Percentiles rank a stretch among this genome's conserved stretches.
phyloP scores from a whole-genome alignment of 2,329 filamentous ascomycete species.

The Xylaria sp. region DNA sequence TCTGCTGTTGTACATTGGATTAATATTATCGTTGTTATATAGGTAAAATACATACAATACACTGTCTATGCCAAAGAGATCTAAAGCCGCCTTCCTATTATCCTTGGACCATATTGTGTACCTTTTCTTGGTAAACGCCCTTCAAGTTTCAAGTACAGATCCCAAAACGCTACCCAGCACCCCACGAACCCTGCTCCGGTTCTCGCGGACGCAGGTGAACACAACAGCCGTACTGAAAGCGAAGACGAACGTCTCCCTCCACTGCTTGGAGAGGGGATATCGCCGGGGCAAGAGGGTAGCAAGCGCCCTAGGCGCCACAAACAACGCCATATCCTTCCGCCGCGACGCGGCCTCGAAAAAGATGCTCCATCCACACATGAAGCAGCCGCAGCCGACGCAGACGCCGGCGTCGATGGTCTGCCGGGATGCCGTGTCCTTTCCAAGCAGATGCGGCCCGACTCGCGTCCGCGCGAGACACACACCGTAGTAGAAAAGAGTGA shows the following conservation, averaged over 20 bases:
- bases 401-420: slow-evolving; percentile 70
- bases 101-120: not conserved
- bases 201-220: slow-evolving; percentile 74
- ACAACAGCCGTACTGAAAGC: slow-evolving; percentile 75
- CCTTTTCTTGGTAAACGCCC: not conserved
- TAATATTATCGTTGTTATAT: slow-evolving; percentile 16
- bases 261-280: slow-evolving; percentile 71
- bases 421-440: slow-evolving; percentile 58
- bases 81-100: not conserved
- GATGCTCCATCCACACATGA: slow-evolving; percentile 84
- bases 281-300: slow-evolving; percentile 78
- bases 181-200: slow-evolving; percentile 71
- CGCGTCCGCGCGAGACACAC: slow-evolving; percentile 82
- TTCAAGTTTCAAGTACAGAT: slow-evolving; percentile 57
- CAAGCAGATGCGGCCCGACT: slow-evolving; percentile 72
- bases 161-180: slow-evolving; percentile 72
- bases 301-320: slow-evolving; percentile 81
- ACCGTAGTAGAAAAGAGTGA: slow-evolving; percentile 84
- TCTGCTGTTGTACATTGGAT: slow-evolving; percentile 15
- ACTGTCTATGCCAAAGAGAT: not conserved
- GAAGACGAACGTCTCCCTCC: slow-evolving; percentile 74
- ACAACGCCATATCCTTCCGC: slow-evolving; percentile 80
- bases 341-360: slow-evolving; percentile 74
- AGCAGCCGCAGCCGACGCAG: slow-evolving; percentile 77
- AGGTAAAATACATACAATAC: not conserved